Percentiles rank a stretch among this genome's conserved stretches.
Evolutionary conservation across 2,329 filamentous ascomycete species (phyloP).

Genomic region (Fusarium sp.): DNA sequence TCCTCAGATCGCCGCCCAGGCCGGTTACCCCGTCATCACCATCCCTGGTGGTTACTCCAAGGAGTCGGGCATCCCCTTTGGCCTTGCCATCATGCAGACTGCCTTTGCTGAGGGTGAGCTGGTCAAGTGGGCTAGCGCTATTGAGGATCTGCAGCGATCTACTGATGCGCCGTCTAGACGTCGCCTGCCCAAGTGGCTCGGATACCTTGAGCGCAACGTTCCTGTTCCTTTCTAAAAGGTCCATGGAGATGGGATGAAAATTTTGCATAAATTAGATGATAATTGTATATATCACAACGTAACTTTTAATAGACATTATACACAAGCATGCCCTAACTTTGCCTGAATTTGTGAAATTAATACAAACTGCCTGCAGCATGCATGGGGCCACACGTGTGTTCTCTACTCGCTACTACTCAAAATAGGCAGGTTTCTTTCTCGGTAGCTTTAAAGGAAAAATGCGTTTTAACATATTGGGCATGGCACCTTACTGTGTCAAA

Average conservation of each 20-base stretch:
- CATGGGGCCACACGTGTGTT: too few relatives aligned
- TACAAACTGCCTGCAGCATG: too few relatives aligned
- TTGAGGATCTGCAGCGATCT: slow-evolving; percentile 69
- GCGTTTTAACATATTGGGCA: too few relatives aligned
- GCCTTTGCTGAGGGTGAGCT: slow-evolving; percentile 72
- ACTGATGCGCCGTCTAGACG: slow-evolving; percentile 62
- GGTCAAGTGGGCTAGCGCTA: slow-evolving; percentile 74
- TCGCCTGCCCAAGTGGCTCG: slow-evolving; percentile 66
- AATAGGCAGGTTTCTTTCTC: too few relatives aligned
- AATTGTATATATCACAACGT: slow-evolving; percentile 5
- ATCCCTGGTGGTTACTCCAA: slow-evolving; percentile 73
- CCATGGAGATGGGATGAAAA: background rate
- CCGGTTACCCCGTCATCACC: slow-evolving; percentile 81
- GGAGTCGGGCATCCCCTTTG: slow-evolving; percentile 72
- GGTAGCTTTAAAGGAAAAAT: too few relatives aligned
- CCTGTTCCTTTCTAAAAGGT: slow-evolving; percentile 53
- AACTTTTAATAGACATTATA: slow-evolving; percentile 11
- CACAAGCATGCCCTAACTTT: too few relatives aligned
- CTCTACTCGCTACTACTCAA: too few relatives aligned
- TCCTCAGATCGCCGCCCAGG: slow-evolving; percentile 80
- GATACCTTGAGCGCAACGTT: slow-evolving; percentile 63
- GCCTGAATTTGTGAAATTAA: too few relatives aligned
- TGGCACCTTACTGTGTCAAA: too few relatives aligned
- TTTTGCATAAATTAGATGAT: slow-evolving; percentile 1
- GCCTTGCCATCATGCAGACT: slow-evolving; percentile 71